Evolutionary conservation across 1,284 basidiomycete genomes (phyloP).

Genomic region (Ganoderma boninense): DNA sequence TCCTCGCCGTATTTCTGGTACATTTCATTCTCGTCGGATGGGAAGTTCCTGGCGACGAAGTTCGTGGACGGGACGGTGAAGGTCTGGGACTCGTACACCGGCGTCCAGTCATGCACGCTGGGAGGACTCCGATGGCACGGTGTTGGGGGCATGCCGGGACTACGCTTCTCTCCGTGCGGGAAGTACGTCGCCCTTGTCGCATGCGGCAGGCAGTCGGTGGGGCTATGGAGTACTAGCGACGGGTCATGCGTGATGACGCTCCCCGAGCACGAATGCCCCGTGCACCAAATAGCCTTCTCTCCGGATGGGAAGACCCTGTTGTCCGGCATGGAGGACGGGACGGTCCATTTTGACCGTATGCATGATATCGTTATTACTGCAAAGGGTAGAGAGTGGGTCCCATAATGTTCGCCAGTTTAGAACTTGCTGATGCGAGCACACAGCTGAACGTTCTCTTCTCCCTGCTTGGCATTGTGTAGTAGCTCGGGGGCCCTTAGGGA

Average conservation of each 20-base stretch:
- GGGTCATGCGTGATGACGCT: constrained; percentile 8
- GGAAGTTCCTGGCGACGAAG: not conserved
- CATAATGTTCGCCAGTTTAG: too few relatives aligned
- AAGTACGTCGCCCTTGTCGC: too few relatives aligned
- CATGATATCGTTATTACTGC: not conserved
- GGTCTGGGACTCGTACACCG: not conserved
- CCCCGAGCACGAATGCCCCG: not conserved
- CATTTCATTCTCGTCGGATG: not conserved
- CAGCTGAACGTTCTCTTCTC: too few relatives aligned
- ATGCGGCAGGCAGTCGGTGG: too few relatives aligned
- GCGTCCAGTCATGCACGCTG: not conserved
- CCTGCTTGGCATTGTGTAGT: too few relatives aligned
- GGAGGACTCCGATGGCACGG: not conserved
- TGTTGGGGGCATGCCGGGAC: not conserved
- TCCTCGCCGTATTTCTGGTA: not conserved
- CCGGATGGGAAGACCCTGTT: not conserved
- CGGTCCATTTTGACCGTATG: not conserved
- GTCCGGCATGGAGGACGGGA: constrained; percentile 1
- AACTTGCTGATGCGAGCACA: too few relatives aligned
- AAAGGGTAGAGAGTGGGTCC: too few relatives aligned
- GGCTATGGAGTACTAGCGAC: constrained; percentile 18
- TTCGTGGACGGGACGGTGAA: not conserved
- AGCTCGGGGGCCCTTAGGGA: too few relatives aligned
- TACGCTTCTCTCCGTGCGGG: constrained; percentile 16
- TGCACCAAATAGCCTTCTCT: not conserved